A percentile compares a stretch with the other conserved stretches of the same genome.
Conservation (phyloP, 2,329 filamentous ascomycete genomes). For the Dryadomyces quercus-mongolicae region DNA sequence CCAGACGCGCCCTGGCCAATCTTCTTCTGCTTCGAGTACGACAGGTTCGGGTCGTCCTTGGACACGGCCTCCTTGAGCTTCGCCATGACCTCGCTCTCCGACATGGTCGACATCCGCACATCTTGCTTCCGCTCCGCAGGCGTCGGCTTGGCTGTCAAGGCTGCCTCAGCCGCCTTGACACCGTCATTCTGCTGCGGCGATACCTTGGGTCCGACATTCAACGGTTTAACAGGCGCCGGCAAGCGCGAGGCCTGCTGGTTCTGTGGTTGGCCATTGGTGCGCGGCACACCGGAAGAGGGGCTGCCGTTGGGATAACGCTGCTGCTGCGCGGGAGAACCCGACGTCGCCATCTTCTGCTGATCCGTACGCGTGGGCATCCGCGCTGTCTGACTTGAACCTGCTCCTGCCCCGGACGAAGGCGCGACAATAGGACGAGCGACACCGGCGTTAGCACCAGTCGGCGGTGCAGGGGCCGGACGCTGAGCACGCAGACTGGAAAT, state of each 20-base stretch:
- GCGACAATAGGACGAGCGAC: constrained; percentile 32
- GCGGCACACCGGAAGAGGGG: constrained; percentile 39
- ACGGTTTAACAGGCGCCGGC: constrained; percentile 59
- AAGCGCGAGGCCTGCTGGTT: constrained; percentile 35
- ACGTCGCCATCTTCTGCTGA: constrained; percentile 19
- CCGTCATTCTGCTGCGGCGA: constrained; percentile 44
- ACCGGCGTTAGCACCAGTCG: constrained; percentile 26
- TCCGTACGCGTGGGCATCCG: constrained; percentile 33
- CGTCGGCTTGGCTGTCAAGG: constrained; percentile 70
- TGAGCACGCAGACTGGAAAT: constrained; percentile 52
- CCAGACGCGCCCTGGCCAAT: constrained; percentile 97
- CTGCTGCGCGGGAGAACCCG: constrained; percentile 25
- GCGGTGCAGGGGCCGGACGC: constrained; percentile 61
- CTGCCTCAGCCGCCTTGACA: constrained; percentile 81
- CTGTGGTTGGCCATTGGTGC: constrained; percentile 33
- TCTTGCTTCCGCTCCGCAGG: constrained; percentile 71
- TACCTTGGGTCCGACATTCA: constrained; percentile 67
- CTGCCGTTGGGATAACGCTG: constrained; percentile 46
- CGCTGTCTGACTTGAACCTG: constrained; percentile 27
- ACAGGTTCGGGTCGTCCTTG: constrained; percentile 86
- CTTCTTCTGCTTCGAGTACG: constrained; percentile 99
- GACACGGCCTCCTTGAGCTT: constrained; percentile 90
- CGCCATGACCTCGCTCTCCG: constrained; percentile 92
- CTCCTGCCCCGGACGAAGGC: constrained; percentile 37
- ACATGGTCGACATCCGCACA: constrained; percentile 97